These are phyloP conservation scores for Kodamaea derodonti DNA, from an alignment of 1,139 yeast species.

Conservation along the genomic window DNA sequence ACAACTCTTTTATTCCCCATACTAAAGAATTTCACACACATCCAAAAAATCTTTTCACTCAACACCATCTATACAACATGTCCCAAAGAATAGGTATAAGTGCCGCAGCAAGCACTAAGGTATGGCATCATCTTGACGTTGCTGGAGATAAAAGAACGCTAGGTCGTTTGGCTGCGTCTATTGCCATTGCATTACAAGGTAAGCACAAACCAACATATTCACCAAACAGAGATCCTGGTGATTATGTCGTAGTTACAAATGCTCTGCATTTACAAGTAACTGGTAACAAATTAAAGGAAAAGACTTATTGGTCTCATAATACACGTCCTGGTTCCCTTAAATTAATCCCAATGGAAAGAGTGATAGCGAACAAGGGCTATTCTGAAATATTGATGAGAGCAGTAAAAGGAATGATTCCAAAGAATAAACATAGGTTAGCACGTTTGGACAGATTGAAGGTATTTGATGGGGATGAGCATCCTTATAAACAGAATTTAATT, in stretches of 20 bases:
- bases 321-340: slow-evolving; percentile 88
- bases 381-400: slow-evolving; percentile 81
- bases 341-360: slow-evolving; percentile 74
- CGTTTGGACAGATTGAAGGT: slow-evolving; percentile 83
- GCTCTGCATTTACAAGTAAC: slow-evolving; percentile 76
- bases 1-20: too few relatives aligned
- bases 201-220: slow-evolving; percentile 92
- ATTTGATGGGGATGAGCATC: slow-evolving; percentile 85
- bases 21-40: too few relatives aligned
- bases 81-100: slow-evolving; percentile 60
- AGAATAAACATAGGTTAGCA: slow-evolving; percentile 73
- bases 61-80: slow-evolving; percentile 23
- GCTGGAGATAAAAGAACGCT: slow-evolving; percentile 80
- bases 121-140: slow-evolving; percentile 95
- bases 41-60: not conserved
- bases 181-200: slow-evolving; percentile 87
- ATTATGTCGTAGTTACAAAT: slow-evolving; percentile 93
- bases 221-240: slow-evolving; percentile 79
- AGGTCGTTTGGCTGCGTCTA: slow-evolving; percentile 88
- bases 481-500: slow-evolving; percentile 74
- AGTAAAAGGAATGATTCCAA: slow-evolving; percentile 94
- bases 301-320: slow-evolving; percentile 89
- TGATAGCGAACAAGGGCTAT: slow-evolving; percentile 77
- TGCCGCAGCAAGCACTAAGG: slow-evolving; percentile 73
- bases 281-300: slow-evolving; percentile 79